Conservation (phyloP, 805 yeast species). For the Metschnikowia henanensis region DNA sequence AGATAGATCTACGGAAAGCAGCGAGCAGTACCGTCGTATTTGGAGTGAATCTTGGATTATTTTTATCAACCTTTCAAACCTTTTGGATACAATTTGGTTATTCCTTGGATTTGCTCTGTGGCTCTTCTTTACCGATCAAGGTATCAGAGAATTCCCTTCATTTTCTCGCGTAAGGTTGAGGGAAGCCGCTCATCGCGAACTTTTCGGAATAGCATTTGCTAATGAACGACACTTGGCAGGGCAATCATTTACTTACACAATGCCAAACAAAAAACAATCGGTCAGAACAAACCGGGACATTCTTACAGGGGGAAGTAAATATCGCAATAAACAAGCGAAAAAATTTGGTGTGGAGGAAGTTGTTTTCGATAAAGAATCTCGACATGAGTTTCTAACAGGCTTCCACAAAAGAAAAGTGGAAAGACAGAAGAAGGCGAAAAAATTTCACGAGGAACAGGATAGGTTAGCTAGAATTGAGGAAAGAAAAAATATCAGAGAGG, state of each 20-base stretch:
- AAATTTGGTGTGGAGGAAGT: constrained; percentile 71
- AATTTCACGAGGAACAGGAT: constrained; percentile 73
- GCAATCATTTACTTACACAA: background rate
- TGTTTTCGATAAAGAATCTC: constrained; percentile 73
- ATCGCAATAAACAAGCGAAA: constrained; percentile 57
- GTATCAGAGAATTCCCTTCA: no score
- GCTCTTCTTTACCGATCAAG: no score
- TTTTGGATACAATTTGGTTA: no score
- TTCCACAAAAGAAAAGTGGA: constrained; percentile 92
- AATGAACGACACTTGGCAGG: background rate
- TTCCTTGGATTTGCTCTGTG: no score
- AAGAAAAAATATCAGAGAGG: constrained; percentile 68
- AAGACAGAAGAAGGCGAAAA: constrained; percentile 84
- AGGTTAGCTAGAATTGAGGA: constrained; percentile 72
- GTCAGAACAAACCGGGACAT: constrained; percentile 70
- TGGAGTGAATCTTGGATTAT: no score
- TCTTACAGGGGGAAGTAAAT: constrained; percentile 83
- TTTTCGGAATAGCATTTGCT: background rate
- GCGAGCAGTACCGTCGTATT: no score
- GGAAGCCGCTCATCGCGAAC: constrained; percentile 20
- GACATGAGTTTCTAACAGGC: constrained; percentile 87
- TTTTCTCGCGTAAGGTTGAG: constrained; percentile 5
- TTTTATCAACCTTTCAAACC: no score
- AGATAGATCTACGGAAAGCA: background rate
- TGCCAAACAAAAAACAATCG: constrained; percentile 17